Conservation (phyloP, 2,329 filamentous ascomycete species). For the Ilyonectria robusta region DNA sequence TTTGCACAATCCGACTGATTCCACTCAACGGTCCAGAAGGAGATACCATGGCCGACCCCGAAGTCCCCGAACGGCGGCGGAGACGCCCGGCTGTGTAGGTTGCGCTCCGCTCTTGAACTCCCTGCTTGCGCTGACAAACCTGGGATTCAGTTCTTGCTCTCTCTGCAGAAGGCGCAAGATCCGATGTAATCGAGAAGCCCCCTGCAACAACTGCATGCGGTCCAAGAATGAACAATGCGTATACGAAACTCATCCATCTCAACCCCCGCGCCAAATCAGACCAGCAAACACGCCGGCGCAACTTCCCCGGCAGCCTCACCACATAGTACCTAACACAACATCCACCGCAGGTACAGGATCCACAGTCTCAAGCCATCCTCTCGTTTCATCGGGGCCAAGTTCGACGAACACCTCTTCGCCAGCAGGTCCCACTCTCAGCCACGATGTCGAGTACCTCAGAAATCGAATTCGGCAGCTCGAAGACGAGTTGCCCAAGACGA, state of each 20-base stretch:
- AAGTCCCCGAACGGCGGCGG: slow-evolving; percentile 43
- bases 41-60: slow-evolving; percentile 30
- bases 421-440: slow-evolving; percentile 12
- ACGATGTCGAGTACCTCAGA: slow-evolving; percentile 37
- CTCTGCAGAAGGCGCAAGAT: slow-evolving; percentile 61
- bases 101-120: accelerated
- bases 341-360: background rate
- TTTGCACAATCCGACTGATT: background rate
- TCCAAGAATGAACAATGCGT: slow-evolving; percentile 54
- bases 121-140: background rate
- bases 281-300: background rate
- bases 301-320: accelerated
- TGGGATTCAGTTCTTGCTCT: slow-evolving; percentile 53
- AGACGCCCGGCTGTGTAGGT: slow-evolving; percentile 49
- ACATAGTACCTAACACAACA: slow-evolving; percentile 10
- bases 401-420: slow-evolving; percentile 26
- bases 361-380: background rate
- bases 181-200: slow-evolving; percentile 57
- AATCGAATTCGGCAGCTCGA: slow-evolving; percentile 34
- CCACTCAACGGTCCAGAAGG: background rate
- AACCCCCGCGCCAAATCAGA: background rate
- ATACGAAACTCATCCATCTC: slow-evolving; percentile 48
- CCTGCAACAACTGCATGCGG: slow-evolving; percentile 59
- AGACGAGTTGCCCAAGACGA: slow-evolving; percentile 21
- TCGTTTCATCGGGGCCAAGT: background rate